Evolutionary conservation across 768 basidiomycete species (phyloP), one percentile per base, ranked within the genome.

Genomic region (Flagelloscypha sp.): DNA sequence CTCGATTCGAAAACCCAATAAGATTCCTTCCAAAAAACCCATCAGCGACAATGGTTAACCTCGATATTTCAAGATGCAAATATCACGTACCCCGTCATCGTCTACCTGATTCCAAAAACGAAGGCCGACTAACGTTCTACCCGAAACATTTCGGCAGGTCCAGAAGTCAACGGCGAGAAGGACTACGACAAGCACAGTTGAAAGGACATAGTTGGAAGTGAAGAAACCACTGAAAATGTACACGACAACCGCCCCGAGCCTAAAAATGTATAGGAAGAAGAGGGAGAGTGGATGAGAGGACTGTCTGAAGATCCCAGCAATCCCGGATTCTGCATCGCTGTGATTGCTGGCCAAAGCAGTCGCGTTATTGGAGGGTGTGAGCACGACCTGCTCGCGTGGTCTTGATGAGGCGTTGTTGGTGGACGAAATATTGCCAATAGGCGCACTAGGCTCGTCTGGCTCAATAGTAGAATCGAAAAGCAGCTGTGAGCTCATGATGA

Each of bases 1-100:
- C 93, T 74, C 50, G 84, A 85, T 61, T 99, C 95, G 46, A 99
- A 99, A 8, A 99, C 93, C 95, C 95, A 99, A 48, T 82, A 93
- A 57, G 70, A 76, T 71, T 74, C 57, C 94, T 87, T 2, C 95
- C 95, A 45, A n/a, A n/a, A n/a, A n/a, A n/a, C n/a, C 97, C 92
- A 36, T 97, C 92, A 49, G 98, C 92, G 10, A 98, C 90, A n/a
- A 80, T 84, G 41, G 24, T 28, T 24, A 41, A 43, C 35, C 16
- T 5, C 8, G 10, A n/a, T 21, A 24, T 32, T 33, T 24, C 6
- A 22, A 8, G 24, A 27, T 32, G 22, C 9, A 17, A 35, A 34
- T 20, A 24, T 12, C 8, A 7, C 10, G 17, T 4, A 30, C 17
- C 9, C 13, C 13, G 20, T 2, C 28, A 34, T 12, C 17, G 30